Evolutionary conservation across 2,329 filamentous ascomycete species (phyloP).

Genomic region (Fusarium chuoi): DNA sequence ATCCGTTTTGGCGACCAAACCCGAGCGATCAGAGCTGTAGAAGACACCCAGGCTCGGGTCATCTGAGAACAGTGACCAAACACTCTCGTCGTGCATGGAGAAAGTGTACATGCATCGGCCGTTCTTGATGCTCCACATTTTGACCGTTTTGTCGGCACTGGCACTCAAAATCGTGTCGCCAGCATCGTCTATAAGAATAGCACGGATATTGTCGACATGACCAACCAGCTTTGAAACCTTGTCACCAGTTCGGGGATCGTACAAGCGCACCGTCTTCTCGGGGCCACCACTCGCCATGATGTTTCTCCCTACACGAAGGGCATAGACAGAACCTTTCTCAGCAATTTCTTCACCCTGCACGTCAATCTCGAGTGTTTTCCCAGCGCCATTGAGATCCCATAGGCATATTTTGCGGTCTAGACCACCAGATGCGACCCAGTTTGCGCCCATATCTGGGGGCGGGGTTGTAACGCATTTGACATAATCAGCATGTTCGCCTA

Average conservation of each 20-base stretch:
- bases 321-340: conserved; percentile 96
- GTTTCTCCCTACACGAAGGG: conserved; percentile 80
- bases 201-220: conserved; percentile 92
- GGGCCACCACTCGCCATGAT: conserved; percentile 93
- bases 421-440: conserved; percentile 94
- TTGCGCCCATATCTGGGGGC: conserved; percentile 64
- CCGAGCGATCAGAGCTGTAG: conserved; percentile 93
- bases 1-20: conserved; percentile 96
- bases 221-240: conserved; percentile 96
- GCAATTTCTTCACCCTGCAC: conserved; percentile 82
- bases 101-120: conserved; percentile 97
- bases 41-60: conserved; percentile 88
- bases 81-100: conserved; percentile 98
- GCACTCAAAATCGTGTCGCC: conserved; percentile 94
- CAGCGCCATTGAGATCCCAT: conserved; percentile 91
- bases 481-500: conserved; percentile 95
- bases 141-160: conserved; percentile 96
- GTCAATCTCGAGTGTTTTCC: conserved; percentile 88
- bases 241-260: conserved; percentile 90
- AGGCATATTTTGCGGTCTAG: conserved; percentile 91
- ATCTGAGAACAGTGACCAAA: conserved; percentile 94
- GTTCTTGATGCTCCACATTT: conserved; percentile 96
- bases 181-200: conserved; percentile 87
- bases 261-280: conserved; percentile 90
- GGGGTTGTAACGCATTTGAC: conserved; percentile 93